These are phyloP conservation scores for Paulownia fortunei DNA, from an alignment of 257 asterid genomes.

Conservation along the genomic window DNA sequence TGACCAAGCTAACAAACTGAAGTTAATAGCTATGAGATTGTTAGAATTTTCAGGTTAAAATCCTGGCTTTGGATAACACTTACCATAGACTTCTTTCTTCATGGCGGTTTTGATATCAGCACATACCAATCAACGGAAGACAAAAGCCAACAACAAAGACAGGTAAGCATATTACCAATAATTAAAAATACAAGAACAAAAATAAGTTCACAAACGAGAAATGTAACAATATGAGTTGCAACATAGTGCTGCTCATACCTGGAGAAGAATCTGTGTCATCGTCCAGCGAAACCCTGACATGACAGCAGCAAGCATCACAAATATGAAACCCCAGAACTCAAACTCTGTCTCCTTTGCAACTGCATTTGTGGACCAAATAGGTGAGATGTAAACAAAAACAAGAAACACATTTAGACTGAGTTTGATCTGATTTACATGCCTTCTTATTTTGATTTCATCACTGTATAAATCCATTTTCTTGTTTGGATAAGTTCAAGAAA, in stretches of 20 bases:
- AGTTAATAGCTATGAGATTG: background rate
- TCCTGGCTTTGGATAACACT: conserved; percentile 35
- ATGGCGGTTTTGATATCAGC: conserved; percentile 47
- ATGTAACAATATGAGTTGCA: too few species aligned
- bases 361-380: conserved; percentile 47
- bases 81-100: conserved; percentile 94
- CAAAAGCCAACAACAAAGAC: conserved; percentile 37
- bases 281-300: conserved; percentile 99
- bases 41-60: background rate
- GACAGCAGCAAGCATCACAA: conserved; percentile 96
- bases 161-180: conserved; percentile 23
- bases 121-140: conserved; percentile 45
- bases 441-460: background rate
- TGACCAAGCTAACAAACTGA: too few species aligned
- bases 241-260: conserved; percentile 51
- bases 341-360: conserved; percentile 93
- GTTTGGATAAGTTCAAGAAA: too few species aligned
- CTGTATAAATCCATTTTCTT: too few species aligned
- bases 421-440: background rate
- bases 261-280: conserved; percentile 98
- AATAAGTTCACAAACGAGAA: conserved; percentile 20
- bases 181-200: background rate
- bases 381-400: conserved; percentile 11
- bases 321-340: conserved; percentile 87
- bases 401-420: background rate